Base-by-base conservation (phyloP, 352 stramenopile genomes). In the Thraustochytrium sp. region DNA sequence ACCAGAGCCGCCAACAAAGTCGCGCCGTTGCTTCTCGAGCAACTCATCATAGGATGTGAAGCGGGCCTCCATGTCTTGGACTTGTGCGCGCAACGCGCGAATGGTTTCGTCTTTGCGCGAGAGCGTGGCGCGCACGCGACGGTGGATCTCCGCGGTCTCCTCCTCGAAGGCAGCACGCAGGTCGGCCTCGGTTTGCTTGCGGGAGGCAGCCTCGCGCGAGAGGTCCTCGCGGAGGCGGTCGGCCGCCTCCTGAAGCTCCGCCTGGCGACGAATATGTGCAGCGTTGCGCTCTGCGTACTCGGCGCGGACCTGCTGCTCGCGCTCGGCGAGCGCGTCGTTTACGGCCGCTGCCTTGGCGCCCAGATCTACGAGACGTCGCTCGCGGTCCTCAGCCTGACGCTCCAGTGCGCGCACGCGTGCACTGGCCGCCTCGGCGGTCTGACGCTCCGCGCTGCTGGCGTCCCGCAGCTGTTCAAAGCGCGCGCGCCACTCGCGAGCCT, bases 91-190 rank as follows among this genome's bases (percentile, higher is more conserved):
- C 34, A 84, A 21, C 11, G 75, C 55, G 9, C 37, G 55, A 63
- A 84, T 84, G 5, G 55, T 80, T 13, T 84, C 75, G 49, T 84
- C 75, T 37, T 84, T 84, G 29, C 75, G 55, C 16, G 61, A 76
- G n/a, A 84, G 13, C 34, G 61, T 80, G 11, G 34, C 2, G 29
- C 61, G 38, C 54, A 84, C 55, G 1, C 75, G 23, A 26, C 42
- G 55, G 37, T 84, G 55, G 18, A 84, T 73, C 61, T 76, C 61
- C 1, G 29, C 75, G 0, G 61, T 80, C 61, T 84, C 75, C 26
- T 84, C 61, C 61, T 84, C 55, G n/a, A 84, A 75, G 21, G 9
- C 13, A 3, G 54, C 37, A 2, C 36, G 2, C 54, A 75, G 38
- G 31, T 61, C 36, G 5, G 21, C 44, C 2, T 48, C 40, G 11